Conservation (phyloP, 148 eudicot genomes). For the Silene uniflora region DNA sequence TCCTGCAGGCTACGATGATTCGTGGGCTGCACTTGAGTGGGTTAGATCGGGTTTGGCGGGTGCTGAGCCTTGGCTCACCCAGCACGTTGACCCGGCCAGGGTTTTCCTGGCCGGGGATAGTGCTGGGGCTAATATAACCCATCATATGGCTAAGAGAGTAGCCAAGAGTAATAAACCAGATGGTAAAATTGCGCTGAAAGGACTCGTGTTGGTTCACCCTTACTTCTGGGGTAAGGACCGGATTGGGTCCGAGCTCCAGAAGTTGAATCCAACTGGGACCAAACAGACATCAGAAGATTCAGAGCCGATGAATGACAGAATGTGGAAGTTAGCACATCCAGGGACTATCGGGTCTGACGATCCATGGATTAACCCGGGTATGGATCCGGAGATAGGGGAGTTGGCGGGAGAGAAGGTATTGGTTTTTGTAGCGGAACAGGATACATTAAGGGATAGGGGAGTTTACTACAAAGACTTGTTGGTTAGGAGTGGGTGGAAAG, state of each 20-base stretch:
- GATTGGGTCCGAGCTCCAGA: constrained; percentile 18
- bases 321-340: constrained; percentile 38
- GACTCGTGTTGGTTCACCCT: constrained; percentile 25
- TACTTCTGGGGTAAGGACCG: constrained; percentile 27
- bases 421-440: constrained; percentile 43
- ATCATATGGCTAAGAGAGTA: constrained; percentile 21
- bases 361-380: constrained; percentile 36
- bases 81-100: constrained; percentile 24
- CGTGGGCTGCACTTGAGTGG: constrained; percentile 38
- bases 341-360: constrained; percentile 30
- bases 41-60: constrained; percentile 6
- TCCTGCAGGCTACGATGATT: constrained; percentile 35
- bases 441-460: constrained; percentile 36
- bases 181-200: constrained; percentile 8
- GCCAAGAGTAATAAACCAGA: neutral
- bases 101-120: constrained; percentile 57
- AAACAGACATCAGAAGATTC: neutral
- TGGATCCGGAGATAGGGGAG: constrained; percentile 19
- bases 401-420: constrained; percentile 35
- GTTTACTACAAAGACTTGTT: constrained; percentile 29
- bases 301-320: neutral
- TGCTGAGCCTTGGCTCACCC: constrained; percentile 39
- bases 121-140: constrained; percentile 49
- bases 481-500: constrained; percentile 38
- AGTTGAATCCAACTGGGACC: neutral